Base-by-base conservation (phyloP, 257 asterid species). In the Linderniella brevidens region DNA sequence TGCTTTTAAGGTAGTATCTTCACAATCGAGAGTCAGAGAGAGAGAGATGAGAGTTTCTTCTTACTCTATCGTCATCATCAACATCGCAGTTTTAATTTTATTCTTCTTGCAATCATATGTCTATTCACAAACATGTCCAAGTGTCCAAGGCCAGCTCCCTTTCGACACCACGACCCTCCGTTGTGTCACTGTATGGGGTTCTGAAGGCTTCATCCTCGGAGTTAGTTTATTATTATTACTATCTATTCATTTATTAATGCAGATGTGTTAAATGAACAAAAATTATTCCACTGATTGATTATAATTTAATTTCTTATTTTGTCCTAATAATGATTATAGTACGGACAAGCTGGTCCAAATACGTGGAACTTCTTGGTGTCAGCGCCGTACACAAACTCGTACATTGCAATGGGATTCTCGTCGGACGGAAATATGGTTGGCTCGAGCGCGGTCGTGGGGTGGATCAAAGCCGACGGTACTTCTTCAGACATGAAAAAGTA, bases 291-390 rank as follows among this genome's bases (percentile, higher is more conserved):
- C n/a, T n/a, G n/a, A n/a, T n/a, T n/a, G n/a, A n/a, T n/a, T n/a
- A n/a, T n/a, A n/a, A n/a, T n/a, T n/a, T n/a, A n/a, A n/a, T n/a
- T 8, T 13, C 11, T 9, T 40, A n/a, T 44, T 56, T 6, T 41
- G 0, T 8, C 25, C 36, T 14, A 3, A 2, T 41, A 11, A 37
- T 0, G 7, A 10, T 39, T 44, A 12, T 71, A 84, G 95, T 80
- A 77, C 45, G 58, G 3, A 25, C 71, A 70, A 53, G 81, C 72
- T 11, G 64, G 64, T 5, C 44, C 76, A 13, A 64, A 48, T 11
- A 65, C 53, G 54, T 84, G 95, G 95, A 80, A 66, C 58, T 84
- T 68, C 37, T 56, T 84, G 44, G 72, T 84, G 0, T 77, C 93
- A 12, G 84, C 84, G 1, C 95, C 95, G 4, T 70, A 68, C 61